Base-by-base conservation (phyloP, 768 basidiomycete genomes). In the Amanita molliuscula region DNA sequence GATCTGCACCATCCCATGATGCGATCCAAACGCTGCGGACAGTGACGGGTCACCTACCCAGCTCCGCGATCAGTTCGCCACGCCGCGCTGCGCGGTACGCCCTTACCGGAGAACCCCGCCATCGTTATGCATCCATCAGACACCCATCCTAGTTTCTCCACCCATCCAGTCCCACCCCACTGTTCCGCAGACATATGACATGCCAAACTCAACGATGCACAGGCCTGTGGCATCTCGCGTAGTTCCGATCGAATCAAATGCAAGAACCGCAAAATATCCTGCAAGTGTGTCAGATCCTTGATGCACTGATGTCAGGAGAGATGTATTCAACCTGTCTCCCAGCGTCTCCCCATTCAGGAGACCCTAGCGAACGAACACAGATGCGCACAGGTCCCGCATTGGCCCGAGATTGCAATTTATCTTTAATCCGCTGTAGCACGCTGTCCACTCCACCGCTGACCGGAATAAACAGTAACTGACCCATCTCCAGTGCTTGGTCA, bases 1-100 rank as follows among this genome's bases (percentile, higher is more conserved):
- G 25, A 94, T 76, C 42, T 81, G 78, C 16, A 97, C 71, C 46
- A 95, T 68, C 9, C 96, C 96, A 62, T 95, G 88, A 60, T 93
- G 84, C 8, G 81, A 76, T 28, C 92, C 86, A 65, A 94, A 97
- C 43, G 79, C 68, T 2, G 75, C 66, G 6, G 77, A 68, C 20
- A 96, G 71, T 11, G 81, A 76, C n/a, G 90, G 87, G 59, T 95
- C 79, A 23, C 76, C 91, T 93, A 61, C 10, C 48, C 36, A 23
- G 15, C 13, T 21, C 23, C n/a, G 18, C 28, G 4, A 48, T 25
- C 28, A 46, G 29, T 15, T 20, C 15, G n/a, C 29, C 23, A 3
- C 15, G 47, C 35, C 49, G 50, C 51, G 43, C 35, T 47, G n/a
- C 43, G 23, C 33, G 42, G 28, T 41, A 48, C 26, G 48, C 43